A percentile compares a stretch with the other conserved stretches of the same genome.
Conservation (phyloP, 345 rosid species). For the Melaleuca quinquenervia region DNA sequence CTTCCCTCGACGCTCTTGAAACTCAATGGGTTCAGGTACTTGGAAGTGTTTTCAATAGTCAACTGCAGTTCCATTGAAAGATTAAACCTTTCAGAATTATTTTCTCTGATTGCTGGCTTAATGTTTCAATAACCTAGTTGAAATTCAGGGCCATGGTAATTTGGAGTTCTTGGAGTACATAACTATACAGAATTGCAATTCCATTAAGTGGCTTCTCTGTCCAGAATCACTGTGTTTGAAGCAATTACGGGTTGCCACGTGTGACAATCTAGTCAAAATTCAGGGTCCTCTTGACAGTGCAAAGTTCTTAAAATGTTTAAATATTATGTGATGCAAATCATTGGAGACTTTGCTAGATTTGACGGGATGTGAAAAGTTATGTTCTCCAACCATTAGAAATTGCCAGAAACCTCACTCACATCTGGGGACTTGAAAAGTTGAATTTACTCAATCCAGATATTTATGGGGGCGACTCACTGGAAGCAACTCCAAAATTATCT, state of each 20-base stretch:
- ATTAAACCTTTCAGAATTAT: not conserved
- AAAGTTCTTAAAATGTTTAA: too few species aligned
- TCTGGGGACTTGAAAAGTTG: too few species aligned
- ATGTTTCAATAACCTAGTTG: not conserved
- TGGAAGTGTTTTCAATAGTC: not conserved
- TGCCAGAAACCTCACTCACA: too few species aligned
- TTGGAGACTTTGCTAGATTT: too few species aligned
- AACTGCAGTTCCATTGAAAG: not conserved
- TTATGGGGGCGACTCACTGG: too few species aligned
- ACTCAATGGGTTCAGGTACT: not conserved
- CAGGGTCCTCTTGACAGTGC: too few species aligned
- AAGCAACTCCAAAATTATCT: too few species aligned
- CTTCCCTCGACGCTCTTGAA: not conserved
- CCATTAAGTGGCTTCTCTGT: not conserved
- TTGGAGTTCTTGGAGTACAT: not conserved
- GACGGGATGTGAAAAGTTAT: too few species aligned
- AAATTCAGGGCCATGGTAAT: not conserved
- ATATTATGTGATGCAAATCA: too few species aligned
- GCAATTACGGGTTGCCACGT: not conserved
- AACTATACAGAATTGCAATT: not conserved
- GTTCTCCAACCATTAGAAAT: too few species aligned
- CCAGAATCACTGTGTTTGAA: not conserved
- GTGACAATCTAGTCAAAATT: too few species aligned
- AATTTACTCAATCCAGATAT: too few species aligned
- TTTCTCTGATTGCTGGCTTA: not conserved